phyloP scores from a whole-genome alignment of 345 rosid species.

The Populus deltoides region DNA sequence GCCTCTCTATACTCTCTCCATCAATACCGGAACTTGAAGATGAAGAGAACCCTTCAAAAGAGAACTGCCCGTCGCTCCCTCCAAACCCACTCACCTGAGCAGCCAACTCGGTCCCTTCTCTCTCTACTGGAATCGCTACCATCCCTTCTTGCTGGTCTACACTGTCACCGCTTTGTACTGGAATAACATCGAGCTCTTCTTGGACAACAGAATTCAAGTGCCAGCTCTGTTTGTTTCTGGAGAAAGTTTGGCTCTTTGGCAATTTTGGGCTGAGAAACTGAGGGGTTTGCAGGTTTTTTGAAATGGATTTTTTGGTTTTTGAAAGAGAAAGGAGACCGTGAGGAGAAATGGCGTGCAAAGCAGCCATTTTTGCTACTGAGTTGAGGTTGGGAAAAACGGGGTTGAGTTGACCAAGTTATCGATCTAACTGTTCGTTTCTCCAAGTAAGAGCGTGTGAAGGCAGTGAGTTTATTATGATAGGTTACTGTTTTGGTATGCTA shows the following conservation, averaged over 20 bases:
- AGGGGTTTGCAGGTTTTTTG: conserved; percentile 22
- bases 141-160: conserved; percentile 59
- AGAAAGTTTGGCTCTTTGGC: conserved; percentile 29
- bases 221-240: conserved; percentile 42
- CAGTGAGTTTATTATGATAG: conserved; percentile 1
- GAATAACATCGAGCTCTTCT: conserved; percentile 61
- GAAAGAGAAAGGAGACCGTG: conserved; percentile 51
- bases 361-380: conserved; percentile 54
- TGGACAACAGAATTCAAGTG: conserved; percentile 40
- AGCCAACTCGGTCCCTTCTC: conserved; percentile 43
- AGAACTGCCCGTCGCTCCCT: conserved; percentile 55
- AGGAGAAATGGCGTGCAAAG: conserved; percentile 56
- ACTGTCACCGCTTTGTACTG: conserved; percentile 55
- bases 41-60: conserved; percentile 76
- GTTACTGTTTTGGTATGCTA: not conserved
- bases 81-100: conserved; percentile 60
- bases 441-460: conserved; percentile 18
- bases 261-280: conserved; percentile 22
- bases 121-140: conserved; percentile 46
- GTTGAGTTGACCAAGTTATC: conserved; percentile 35
- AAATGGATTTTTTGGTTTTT: conserved; percentile 37
- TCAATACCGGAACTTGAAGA: conserved; percentile 29
- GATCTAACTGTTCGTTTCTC: conserved; percentile 33
- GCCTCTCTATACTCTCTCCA: conserved; percentile 29
- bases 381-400: conserved; percentile 27